A percentile compares a stretch with the other conserved stretches of the same genome.
Conservation (phyloP, 768 basidiomycete species). For the Termitomyces sp. region DNA sequence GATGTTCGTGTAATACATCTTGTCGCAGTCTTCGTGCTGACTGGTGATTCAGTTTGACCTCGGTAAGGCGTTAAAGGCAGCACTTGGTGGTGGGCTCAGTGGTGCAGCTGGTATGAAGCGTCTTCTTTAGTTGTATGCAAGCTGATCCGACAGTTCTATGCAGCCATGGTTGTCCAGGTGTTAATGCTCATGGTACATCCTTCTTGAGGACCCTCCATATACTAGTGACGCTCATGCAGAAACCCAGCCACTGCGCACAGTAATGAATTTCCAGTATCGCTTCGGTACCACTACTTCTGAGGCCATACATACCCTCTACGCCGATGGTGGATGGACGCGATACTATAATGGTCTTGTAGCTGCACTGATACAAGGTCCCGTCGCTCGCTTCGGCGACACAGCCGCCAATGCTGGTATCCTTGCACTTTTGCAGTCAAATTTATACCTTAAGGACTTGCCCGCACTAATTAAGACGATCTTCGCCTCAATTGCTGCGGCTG, state of each 20-base stretch:
- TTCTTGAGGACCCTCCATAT: neutral
- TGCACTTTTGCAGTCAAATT: conserved; percentile 75
- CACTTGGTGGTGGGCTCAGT: conserved; percentile 86
- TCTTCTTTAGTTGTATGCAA: neutral
- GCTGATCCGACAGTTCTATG: neutral
- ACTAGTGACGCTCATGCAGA: conserved; percentile 5
- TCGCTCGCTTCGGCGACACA: conserved; percentile 90
- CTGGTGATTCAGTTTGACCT: conserved; percentile 67
- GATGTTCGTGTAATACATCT: conserved; percentile 40
- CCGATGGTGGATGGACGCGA: conserved; percentile 74
- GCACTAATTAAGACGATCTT: conserved; percentile 70
- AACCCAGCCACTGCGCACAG: conserved; percentile 77
- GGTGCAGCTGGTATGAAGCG: conserved; percentile 67
- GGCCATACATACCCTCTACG: conserved; percentile 63
- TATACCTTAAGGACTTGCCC: conserved; percentile 62
- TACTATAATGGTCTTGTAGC: conserved; percentile 87
- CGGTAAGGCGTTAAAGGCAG: conserved; percentile 67
- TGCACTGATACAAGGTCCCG: conserved; percentile 82
- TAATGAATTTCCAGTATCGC: conserved; percentile 97
- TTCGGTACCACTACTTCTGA: conserved; percentile 74
- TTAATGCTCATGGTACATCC: conserved; percentile 67
- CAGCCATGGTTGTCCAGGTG: conserved; percentile 94
- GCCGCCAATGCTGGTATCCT: conserved; percentile 92
- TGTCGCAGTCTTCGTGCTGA: neutral
- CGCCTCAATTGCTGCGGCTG: conserved; percentile 73